A percentile compares a stretch with the other conserved stretches of the same genome.
These are phyloP conservation scores for Saccharomycopsis oosterbeekiorum DNA, from an alignment of 805 yeast genomes.

Conservation along the genomic window DNA sequence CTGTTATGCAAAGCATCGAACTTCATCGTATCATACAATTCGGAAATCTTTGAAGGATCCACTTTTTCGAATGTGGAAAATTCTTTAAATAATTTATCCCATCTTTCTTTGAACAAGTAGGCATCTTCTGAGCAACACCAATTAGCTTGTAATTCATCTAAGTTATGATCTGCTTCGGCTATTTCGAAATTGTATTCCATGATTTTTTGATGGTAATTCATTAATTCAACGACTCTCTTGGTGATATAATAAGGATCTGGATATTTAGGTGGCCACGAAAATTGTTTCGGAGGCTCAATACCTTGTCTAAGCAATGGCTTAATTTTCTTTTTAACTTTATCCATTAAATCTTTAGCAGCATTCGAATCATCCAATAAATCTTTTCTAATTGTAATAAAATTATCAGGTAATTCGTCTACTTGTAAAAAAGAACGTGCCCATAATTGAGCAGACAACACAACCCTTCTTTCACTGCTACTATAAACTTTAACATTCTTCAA, in stretches of 20 bases:
- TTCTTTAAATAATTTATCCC: slow-evolving; percentile 94
- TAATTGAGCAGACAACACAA: slow-evolving; percentile 81
- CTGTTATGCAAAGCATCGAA: slow-evolving; percentile 95
- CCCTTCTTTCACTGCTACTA: slow-evolving; percentile 92
- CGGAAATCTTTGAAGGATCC: slow-evolving; percentile 94
- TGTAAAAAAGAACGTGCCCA: slow-evolving; percentile 74
- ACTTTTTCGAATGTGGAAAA: slow-evolving; percentile 89
- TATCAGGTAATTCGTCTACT: slow-evolving; percentile 58
- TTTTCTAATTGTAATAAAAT: slow-evolving; percentile 72
- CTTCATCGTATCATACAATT: slow-evolving; percentile 95
- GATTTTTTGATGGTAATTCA: slow-evolving; percentile 81
- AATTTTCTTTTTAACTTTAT: slow-evolving; percentile 90
- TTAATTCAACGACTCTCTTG: slow-evolving; percentile 86
- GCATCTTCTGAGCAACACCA: slow-evolving; percentile 99
- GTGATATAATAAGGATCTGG: slow-evolving; percentile 95
- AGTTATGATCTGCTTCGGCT: slow-evolving; percentile 38
- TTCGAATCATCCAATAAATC: slow-evolving; percentile 92
- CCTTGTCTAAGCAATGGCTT: slow-evolving; percentile 93
- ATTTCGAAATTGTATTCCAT: slow-evolving; percentile 67
- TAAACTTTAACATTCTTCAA: slow-evolving; percentile 77
- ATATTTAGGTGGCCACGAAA: slow-evolving; percentile 98
- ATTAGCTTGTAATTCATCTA: slow-evolving; percentile 53
- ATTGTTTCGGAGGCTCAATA: slow-evolving; percentile 92
- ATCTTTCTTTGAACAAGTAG: slow-evolving; percentile 77
- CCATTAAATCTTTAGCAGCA: slow-evolving; percentile 98